phyloP scores from a whole-genome alignment of 129 eudicot genomes.

The Artemisia tridentata region DNA sequence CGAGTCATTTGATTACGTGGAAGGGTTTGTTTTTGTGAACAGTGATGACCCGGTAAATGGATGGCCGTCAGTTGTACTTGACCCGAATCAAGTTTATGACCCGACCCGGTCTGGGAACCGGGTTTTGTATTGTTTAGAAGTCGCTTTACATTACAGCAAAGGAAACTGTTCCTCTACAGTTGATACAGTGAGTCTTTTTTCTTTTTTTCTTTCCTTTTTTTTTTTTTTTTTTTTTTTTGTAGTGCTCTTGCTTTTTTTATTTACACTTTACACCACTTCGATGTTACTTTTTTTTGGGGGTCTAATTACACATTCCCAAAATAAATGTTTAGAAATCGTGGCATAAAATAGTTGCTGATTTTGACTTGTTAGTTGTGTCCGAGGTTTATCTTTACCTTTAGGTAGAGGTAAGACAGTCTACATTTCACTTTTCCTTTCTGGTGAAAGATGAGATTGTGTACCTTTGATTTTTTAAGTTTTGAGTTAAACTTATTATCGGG shows the following conservation, averaged over 20 bases:
- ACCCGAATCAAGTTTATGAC: slow-evolving; percentile 48
- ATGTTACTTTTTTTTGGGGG: slow-evolving; percentile 19
- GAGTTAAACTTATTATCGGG: too few species aligned
- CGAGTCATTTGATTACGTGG: slow-evolving; percentile 74
- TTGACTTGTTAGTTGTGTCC: too few species aligned
- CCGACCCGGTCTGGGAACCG: slow-evolving; percentile 53
- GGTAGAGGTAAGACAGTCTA: too few species aligned
- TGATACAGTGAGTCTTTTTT: slow-evolving; percentile 47
- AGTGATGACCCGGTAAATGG: slow-evolving; percentile 87
- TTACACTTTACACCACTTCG: slow-evolving; percentile 27
- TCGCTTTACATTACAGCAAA: slow-evolving; percentile 65
- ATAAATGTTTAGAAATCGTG: not conserved
- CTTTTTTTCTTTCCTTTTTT: slow-evolving; percentile 18
- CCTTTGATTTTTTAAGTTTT: too few species aligned
- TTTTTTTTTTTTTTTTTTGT: slow-evolving; percentile 17
- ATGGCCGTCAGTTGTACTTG: slow-evolving; percentile 65
- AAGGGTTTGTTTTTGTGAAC: slow-evolving; percentile 83
- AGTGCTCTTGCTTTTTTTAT: slow-evolving; percentile 31
- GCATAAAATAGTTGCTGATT: not conserved
- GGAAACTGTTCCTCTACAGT: slow-evolving; percentile 47
- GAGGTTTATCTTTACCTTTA: too few species aligned
- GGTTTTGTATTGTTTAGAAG: slow-evolving; percentile 77
- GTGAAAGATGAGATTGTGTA: too few species aligned
- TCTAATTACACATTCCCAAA: not conserved
- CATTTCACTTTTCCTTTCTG: too few species aligned